phyloP scores from a whole-genome alignment of 2,329 filamentous ascomycete species.

The Daldinia eschscholtzii region DNA sequence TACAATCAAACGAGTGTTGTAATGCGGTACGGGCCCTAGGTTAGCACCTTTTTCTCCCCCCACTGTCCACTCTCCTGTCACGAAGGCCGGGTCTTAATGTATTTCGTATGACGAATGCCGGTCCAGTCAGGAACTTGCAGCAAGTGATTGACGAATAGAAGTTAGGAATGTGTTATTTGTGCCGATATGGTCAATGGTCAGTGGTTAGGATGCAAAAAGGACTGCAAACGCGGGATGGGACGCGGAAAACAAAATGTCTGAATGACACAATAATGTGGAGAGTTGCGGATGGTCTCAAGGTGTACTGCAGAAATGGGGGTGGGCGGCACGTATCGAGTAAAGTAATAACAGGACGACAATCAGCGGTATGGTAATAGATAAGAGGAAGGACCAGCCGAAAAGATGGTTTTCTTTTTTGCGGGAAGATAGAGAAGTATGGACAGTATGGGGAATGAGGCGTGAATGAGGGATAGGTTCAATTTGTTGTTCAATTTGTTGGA shows the following conservation, averaged over 20 bases:
- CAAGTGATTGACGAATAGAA: slow-evolving; percentile 40
- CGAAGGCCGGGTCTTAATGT: slow-evolving; percentile 9
- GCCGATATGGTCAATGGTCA: slow-evolving; percentile 35
- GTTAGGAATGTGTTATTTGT: slow-evolving; percentile 30
- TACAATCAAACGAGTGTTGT: slow-evolving; percentile 23
- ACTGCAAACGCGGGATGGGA: slow-evolving; percentile 45
- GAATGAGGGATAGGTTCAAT: slow-evolving; percentile 22
- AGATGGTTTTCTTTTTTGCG: slow-evolving; percentile 7
- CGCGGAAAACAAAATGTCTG: slow-evolving; percentile 40
- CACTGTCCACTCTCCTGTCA: slow-evolving; percentile 27
- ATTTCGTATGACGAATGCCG: slow-evolving; percentile 21
- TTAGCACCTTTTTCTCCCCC: slow-evolving; percentile 14
- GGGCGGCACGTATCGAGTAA: slow-evolving; percentile 4
- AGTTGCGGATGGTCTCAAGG: slow-evolving; percentile 37
- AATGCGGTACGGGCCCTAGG: slow-evolving; percentile 10
- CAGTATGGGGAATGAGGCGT: slow-evolving; percentile 25
- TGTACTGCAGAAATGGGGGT: slow-evolving; percentile 38
- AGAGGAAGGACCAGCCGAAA: slow-evolving; percentile 38
- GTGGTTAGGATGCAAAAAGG: slow-evolving; percentile 39
- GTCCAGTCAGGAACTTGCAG: slow-evolving; percentile 32
- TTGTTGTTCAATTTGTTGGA: slow-evolving; percentile 33
- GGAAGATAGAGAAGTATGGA: slow-evolving; percentile 12
- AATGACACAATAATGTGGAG: slow-evolving; percentile 49
- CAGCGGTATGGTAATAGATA: slow-evolving; percentile 22
- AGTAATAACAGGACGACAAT: slow-evolving; percentile 14